These are phyloP conservation scores for Pinus tabuliformis DNA, from an alignment of 75 land plant species.

Conservation along the genomic window DNA sequence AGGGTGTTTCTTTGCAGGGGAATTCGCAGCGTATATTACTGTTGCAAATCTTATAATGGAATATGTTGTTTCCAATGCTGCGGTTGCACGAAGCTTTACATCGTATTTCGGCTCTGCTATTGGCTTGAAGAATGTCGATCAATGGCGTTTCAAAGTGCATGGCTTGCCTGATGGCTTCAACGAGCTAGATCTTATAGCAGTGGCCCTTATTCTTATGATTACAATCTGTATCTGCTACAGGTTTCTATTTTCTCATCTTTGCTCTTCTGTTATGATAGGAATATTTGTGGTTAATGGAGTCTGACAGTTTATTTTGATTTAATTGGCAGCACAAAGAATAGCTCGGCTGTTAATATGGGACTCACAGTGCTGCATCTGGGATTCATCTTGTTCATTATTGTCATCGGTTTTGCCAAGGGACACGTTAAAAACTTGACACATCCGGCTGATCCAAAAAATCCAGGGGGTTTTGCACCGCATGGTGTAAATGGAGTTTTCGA, in stretches of 20 bases:
- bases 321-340: conserved; percentile 66
- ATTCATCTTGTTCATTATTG: conserved; percentile 74
- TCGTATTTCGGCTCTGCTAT: conserved; percentile 60
- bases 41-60: conserved; percentile 91
- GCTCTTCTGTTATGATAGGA: no score
- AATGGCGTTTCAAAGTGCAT: conserved; percentile 57
- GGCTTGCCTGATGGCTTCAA: conserved; percentile 59
- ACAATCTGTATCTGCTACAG: conserved; percentile 81
- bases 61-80: conserved; percentile 90
- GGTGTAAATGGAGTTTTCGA: conserved; percentile 73
- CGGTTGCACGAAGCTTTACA: conserved; percentile 80
- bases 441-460: conserved; percentile 37
- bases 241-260: conserved; percentile 10
- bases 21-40: conserved; percentile 83
- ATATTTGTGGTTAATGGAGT: not conserved
- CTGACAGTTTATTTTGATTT: not conserved
- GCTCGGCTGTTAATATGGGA: conserved; percentile 74
- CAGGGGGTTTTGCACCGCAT: conserved; percentile 74
- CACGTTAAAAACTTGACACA: conserved; percentile 48
- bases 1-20: conserved; percentile 40
- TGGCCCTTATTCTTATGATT: conserved; percentile 53
- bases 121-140: conserved; percentile 29
- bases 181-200: conserved; percentile 72
- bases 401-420: conserved; percentile 75
- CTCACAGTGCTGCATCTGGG: conserved; percentile 67